These are phyloP conservation scores for Ascocoryne sarcoides DNA, from an alignment of 2,329 filamentous ascomycete species.

Conservation along the genomic window DNA sequence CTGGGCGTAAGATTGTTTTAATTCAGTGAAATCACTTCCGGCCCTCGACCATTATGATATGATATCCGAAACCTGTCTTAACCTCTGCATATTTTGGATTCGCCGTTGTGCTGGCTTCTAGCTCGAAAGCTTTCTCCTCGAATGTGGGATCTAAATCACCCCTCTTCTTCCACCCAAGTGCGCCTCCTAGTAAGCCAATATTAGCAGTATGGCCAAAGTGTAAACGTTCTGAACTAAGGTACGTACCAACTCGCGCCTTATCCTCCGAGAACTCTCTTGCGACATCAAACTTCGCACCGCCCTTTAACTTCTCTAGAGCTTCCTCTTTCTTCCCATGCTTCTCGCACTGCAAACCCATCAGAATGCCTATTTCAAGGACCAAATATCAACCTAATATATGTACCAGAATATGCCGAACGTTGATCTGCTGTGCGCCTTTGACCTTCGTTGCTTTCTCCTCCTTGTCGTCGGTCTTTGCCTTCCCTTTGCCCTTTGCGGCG, in stretches of 20 bases:
- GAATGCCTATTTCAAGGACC: too few species aligned
- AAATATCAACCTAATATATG: too few species aligned
- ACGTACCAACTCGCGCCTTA: slow-evolving; percentile 57
- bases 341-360: slow-evolving; percentile 46
- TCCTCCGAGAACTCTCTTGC: slow-evolving; percentile 67
- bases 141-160: slow-evolving; percentile 60
- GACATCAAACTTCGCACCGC: slow-evolving; percentile 64
- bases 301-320: slow-evolving; percentile 58
- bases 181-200: slow-evolving; percentile 44
- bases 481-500: slow-evolving; percentile 27
- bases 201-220: slow-evolving; percentile 1
- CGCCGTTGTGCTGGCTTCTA: slow-evolving; percentile 56
- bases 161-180: slow-evolving; percentile 64
- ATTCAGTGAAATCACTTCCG: slow-evolving; percentile 26
- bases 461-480: slow-evolving; percentile 33
- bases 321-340: slow-evolving; percentile 74
- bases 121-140: slow-evolving; percentile 61
- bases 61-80: slow-evolving; percentile 70
- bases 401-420: slow-evolving; percentile 58
- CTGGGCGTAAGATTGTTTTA: too few species aligned
- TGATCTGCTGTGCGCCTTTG: slow-evolving; percentile 60
- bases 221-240: not conserved
- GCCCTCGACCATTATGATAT: slow-evolving; percentile 63
- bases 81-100: slow-evolving; percentile 60
- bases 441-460: slow-evolving; percentile 33